Base-by-base conservation (phyloP, 768 basidiomycete species). In the Podaxis sp. region DNA sequence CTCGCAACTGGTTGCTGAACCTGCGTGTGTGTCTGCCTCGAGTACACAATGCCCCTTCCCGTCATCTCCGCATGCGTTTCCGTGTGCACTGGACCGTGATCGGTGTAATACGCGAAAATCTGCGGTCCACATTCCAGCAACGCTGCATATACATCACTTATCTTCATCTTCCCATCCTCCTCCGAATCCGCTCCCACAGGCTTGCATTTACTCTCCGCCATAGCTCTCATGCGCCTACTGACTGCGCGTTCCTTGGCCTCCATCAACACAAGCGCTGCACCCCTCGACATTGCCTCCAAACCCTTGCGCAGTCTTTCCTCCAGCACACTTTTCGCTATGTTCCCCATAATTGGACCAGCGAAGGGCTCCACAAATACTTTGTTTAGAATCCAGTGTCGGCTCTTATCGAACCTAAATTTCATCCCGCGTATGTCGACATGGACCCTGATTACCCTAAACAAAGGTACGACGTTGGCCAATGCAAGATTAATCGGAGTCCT, bases 371-470 rank as follows among this genome's bases (percentile, higher is more conserved):
- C 61, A 5, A 76, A 48, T 7, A 72, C 48, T 25, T 73, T 77
- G 63, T 77, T 77, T 21, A 77, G 54, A 38, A 77, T 70, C 75
- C 75, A 77, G 53, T 79, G 76, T 52, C 71, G 68, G 62, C 74
- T 76, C 56, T 73, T 57, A 32, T 71, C 67, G 44, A 79, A 67
- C 48, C 62, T 61, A 55, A 77, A 72, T 3, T 63, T 62, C 5
- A 76, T 66, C 5, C 72, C 73, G 3, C 66, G 66, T 27, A 74
- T 51, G 16, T 67, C 46, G 0, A 71, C 68, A 25, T 69, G 57
- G 5, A 77, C 73, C 56, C 71, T 67, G 48, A 72, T 37, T 25
- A 77, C 69, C 28, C 62, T 65, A 68, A 77, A 76, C 1, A 73
- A 64, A 0, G 72, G 72, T 38, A 63, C 61, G 0, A 68, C 50